Evolutionary conservation across 495 filamentous ascomycete genomes (phyloP).

Genomic region (Neurospora pannonica): DNA sequence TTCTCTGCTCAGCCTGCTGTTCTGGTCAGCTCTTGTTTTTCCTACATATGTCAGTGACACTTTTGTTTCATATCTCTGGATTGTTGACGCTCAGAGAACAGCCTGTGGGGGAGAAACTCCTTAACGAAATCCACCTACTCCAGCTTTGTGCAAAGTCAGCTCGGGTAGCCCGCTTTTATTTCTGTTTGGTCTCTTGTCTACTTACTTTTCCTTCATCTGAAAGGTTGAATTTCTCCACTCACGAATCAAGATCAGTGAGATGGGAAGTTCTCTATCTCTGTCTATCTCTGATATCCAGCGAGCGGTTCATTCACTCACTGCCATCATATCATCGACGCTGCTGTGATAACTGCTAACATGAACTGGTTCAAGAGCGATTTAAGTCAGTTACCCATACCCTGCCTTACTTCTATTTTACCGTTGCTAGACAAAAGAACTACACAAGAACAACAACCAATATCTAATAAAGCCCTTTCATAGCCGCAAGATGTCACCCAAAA

Average conservation of each 20-base stretch:
- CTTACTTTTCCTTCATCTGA: not conserved
- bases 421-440: not conserved
- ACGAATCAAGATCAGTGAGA: not conserved
- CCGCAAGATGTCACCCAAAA: not conserved
- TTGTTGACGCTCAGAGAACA: not conserved
- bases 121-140: not conserved
- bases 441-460: not conserved
- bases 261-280: not conserved
- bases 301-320: not conserved
- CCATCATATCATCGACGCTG: not conserved
- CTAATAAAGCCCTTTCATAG: not conserved
- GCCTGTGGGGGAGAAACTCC: not conserved
- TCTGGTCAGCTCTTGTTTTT: not conserved
- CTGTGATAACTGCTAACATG: not conserved
- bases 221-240: not conserved
- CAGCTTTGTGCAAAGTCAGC: not conserved
- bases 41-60: not conserved
- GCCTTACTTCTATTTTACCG: not conserved
- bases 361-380: not conserved
- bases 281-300: not conserved
- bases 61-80: not conserved
- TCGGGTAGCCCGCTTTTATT: not conserved
- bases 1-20: not conserved
- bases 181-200: not conserved
- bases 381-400: not conserved